Percentiles rank a stretch among this genome's conserved stretches.
Evolutionary conservation across 2,329 filamentous ascomycete genomes (phyloP).

Genomic region (Sporothrix schenckii): DNA sequence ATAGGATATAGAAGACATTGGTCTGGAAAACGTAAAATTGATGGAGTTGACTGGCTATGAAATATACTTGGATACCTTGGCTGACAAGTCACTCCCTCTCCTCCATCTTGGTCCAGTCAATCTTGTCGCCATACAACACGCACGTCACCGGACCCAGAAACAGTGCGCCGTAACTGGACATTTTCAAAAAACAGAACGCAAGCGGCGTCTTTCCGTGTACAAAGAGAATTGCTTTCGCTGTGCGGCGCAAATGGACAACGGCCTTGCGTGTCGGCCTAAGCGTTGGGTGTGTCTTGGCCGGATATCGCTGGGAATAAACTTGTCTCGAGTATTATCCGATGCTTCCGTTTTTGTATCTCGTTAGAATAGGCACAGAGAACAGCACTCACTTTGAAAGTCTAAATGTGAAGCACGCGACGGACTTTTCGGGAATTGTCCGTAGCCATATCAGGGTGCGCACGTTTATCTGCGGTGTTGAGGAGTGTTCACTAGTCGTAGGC

Average conservation of each 20-base stretch:
- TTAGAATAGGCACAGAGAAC: not conserved
- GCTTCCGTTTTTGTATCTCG: not conserved
- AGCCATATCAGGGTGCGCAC: too few relatives aligned
- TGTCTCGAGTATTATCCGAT: not conserved
- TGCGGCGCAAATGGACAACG: not conserved
- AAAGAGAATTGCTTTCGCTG: not conserved
- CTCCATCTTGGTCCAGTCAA: constrained; percentile 47
- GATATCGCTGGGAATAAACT: not conserved
- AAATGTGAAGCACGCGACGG: not conserved
- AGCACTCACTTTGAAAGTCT: not conserved
- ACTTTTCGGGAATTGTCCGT: not conserved
- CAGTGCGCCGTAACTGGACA: constrained; percentile 55
- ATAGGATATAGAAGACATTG: not conserved
- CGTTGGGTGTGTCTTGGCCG: too few relatives aligned
- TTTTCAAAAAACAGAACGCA: constrained; percentile 42
- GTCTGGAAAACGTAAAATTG: not conserved
- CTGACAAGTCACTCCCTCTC: not conserved
- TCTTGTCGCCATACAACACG: constrained; percentile 54
- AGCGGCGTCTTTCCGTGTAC: too few relatives aligned
- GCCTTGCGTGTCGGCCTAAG: not conserved
- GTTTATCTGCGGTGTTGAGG: too few relatives aligned
- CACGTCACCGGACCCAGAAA: constrained; percentile 58
- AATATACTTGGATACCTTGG: not conserved
- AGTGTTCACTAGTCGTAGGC: not conserved
- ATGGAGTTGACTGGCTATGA: not conserved